Percentiles rank a stretch among this genome's conserved stretches.
Evolutionary conservation across 2,329 filamentous ascomycete genomes (phyloP).

Genomic region (Aspergillus proliferans): DNA sequence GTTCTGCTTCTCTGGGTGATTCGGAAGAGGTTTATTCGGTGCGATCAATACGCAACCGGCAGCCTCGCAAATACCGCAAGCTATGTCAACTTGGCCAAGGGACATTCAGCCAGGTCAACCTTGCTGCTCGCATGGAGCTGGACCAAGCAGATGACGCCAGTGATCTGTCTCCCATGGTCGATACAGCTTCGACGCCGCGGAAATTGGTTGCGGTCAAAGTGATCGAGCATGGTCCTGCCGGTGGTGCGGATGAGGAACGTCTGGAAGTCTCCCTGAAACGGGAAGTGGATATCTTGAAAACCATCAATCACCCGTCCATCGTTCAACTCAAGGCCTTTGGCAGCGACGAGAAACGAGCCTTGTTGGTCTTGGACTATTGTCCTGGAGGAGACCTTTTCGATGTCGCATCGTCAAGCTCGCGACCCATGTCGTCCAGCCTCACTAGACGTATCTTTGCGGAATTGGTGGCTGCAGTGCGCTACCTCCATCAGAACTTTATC

Average conservation of each 20-base stretch:
- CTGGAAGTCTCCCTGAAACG: constrained; percentile 90
- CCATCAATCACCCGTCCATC: constrained; percentile 79
- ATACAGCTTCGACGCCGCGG: constrained; percentile 47
- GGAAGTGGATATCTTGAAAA: constrained; percentile 89
- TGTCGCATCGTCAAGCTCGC: constrained; percentile 67
- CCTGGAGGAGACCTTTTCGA: constrained; percentile 94
- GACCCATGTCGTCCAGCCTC: constrained; percentile 61
- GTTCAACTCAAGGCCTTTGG: constrained; percentile 90
- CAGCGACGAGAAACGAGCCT: constrained; percentile 71
- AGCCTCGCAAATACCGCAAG: constrained; percentile 70
- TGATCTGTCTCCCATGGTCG: constrained; percentile 7
- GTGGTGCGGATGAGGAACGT: constrained; percentile 85
- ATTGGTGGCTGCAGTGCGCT: constrained; percentile 74
- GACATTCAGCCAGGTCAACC: constrained; percentile 89
- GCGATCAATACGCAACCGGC: constrained; percentile 58
- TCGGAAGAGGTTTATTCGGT: constrained; percentile 63
- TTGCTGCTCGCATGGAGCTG: constrained; percentile 72
- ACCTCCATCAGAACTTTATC: constrained; percentile 78
- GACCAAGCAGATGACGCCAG: constrained; percentile 30
- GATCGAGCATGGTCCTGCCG: constrained; percentile 87
- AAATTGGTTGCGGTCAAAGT: constrained; percentile 91
- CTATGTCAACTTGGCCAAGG: constrained; percentile 80
- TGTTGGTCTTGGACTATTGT: constrained; percentile 85
- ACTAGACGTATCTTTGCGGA: constrained; percentile 86
- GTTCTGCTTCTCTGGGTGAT: constrained; percentile 12